Percentiles rank a stretch among this genome's conserved stretches.
Evolutionary conservation across 805 yeast genomes (phyloP).

Genomic region (Candida fluviatilis): DNA sequence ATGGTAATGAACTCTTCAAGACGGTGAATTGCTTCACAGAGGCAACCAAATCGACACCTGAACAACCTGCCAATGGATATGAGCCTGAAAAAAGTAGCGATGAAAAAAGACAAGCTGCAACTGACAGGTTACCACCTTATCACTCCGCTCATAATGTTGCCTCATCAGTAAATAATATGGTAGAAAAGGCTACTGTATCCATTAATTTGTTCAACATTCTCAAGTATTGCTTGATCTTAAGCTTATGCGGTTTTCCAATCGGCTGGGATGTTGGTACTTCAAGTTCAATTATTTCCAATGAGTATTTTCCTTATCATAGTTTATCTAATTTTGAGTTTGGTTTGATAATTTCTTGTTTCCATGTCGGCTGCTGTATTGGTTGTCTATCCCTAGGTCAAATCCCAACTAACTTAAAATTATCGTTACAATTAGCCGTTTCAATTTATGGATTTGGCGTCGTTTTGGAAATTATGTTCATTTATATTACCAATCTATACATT

Average conservation of each 20-base stretch:
- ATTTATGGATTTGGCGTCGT: slow-evolving; percentile 17
- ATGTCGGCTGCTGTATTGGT: slow-evolving; percentile 21
- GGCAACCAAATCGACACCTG: no score
- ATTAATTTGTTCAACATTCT: slow-evolving; percentile 2
- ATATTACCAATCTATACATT: not conserved
- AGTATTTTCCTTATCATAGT: slow-evolving; percentile 9
- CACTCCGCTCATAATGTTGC: no score
- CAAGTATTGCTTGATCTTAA: slow-evolving; percentile 8
- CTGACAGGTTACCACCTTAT: no score
- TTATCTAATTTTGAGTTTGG: slow-evolving; percentile 14
- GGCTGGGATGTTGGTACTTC: slow-evolving; percentile 27
- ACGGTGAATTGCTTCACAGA: no score
- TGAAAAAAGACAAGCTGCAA: no score
- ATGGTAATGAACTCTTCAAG: no score
- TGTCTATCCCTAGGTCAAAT: slow-evolving; percentile 12
- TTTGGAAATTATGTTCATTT: slow-evolving; percentile 10
- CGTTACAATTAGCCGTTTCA: slow-evolving; percentile 9
- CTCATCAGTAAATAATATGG: not conserved
- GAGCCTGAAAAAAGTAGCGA: no score
- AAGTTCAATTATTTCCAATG: slow-evolving; percentile 12
- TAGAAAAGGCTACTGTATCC: not conserved
- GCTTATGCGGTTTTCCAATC: slow-evolving; percentile 18
- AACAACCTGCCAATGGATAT: no score
- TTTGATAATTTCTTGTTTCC: slow-evolving; percentile 18
- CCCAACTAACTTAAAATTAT: slow-evolving; percentile 11